Conservation (phyloP, 2,329 filamentous ascomycete species). For the Aspergillus piperis region DNA sequence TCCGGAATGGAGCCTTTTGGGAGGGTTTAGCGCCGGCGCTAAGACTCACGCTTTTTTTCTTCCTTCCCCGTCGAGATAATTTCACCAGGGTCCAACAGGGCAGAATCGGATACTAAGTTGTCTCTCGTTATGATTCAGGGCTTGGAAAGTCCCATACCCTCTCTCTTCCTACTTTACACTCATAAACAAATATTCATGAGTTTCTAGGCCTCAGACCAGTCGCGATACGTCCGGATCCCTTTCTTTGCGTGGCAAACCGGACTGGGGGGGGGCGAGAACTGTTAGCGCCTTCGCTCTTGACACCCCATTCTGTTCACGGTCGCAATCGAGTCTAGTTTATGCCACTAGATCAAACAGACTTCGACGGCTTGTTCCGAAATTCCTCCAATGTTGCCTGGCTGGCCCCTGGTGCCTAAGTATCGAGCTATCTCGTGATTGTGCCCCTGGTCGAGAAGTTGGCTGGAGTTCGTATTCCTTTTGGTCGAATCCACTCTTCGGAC, state of each 20-base stretch:
- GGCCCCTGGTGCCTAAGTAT: background rate
- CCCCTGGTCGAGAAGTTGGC: background rate
- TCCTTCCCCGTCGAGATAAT: background rate
- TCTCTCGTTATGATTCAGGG: too few relatives aligned
- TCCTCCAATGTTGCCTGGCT: background rate
- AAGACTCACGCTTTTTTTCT: background rate
- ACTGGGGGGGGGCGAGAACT: background rate
- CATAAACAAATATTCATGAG: too few relatives aligned
- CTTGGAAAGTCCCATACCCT: background rate
- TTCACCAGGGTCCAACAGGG: too few relatives aligned
- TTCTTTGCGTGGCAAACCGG: background rate
- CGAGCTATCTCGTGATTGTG: background rate
- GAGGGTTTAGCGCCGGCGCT: background rate
- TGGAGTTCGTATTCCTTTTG: too few relatives aligned
- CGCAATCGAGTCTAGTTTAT: background rate
- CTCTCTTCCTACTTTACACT: background rate
- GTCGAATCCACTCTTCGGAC: background rate
- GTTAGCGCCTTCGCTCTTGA: conserved; percentile 1
- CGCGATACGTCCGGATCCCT: background rate
- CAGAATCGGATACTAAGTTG: too few relatives aligned
- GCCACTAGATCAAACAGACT: background rate
- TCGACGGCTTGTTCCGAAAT: conserved; percentile 1
- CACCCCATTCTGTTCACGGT: background rate
- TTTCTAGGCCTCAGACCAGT: too few relatives aligned
- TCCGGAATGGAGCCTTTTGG: background rate